phyloP scores from a whole-genome alignment of 2,329 filamentous ascomycete species.

The Exophiala dermatitidis region DNA sequence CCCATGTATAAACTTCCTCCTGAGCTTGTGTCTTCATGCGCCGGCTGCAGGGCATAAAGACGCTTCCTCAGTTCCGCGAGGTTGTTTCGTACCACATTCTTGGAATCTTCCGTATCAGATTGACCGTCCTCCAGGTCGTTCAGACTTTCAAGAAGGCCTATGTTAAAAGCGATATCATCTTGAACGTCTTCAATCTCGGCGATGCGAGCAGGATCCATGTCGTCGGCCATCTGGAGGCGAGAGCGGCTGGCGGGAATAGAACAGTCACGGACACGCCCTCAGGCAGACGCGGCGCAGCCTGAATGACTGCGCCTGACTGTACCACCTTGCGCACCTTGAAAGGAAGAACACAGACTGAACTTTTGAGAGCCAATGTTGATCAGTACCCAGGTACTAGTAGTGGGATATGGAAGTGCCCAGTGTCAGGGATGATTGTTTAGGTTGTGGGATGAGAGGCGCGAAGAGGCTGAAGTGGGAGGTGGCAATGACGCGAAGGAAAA shows the following conservation, averaged over 20 bases:
- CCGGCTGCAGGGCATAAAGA: slow-evolving; percentile 6
- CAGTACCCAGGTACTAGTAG: not conserved
- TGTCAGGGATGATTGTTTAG: not conserved
- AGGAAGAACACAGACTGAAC: not conserved
- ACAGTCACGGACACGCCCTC: not conserved
- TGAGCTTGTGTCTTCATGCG: not conserved
- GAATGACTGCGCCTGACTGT: not conserved
- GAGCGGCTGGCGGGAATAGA: not conserved
- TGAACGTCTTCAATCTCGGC: slow-evolving; percentile 17
- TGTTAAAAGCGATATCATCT: slow-evolving; percentile 22
- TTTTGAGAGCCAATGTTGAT: no score
- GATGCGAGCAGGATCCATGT: slow-evolving; percentile 4
- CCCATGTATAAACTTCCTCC: not conserved
- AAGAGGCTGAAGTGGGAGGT: not conserved
- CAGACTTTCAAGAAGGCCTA: slow-evolving; percentile 18
- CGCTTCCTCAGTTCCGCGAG: slow-evolving; percentile 12
- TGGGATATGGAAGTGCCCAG: not conserved
- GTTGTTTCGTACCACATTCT: slow-evolving; percentile 4
- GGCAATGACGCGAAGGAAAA: not conserved
- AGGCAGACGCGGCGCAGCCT: not conserved
- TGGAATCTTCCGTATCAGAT: slow-evolving; percentile 10
- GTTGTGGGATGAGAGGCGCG: not conserved
- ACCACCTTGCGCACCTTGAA: not conserved
- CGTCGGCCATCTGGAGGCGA: slow-evolving; percentile 13
- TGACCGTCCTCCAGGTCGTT: slow-evolving; percentile 5